These are phyloP conservation scores for Cladophialophora psammophila DNA, from an alignment of 2,329 filamentous ascomycete genomes.

Conservation along the genomic window DNA sequence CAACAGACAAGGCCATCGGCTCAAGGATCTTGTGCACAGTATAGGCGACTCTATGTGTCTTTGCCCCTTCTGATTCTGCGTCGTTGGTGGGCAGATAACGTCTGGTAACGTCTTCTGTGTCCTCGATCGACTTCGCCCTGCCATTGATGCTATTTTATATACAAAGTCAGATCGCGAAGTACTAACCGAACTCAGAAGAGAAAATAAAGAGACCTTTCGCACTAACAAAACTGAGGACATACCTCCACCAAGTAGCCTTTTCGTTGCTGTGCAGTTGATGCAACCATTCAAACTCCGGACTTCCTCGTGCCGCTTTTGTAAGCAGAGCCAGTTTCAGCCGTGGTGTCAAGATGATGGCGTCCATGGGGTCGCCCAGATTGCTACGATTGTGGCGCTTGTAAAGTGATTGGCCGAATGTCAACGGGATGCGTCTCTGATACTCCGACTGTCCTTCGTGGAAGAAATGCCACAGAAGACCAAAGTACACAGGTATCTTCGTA, in stretches of 20 bases:
- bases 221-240: slow-evolving; percentile 10
- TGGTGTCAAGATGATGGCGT: slow-evolving; percentile 42
- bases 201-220: background rate
- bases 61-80: background rate
- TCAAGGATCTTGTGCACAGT: background rate
- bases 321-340: slow-evolving; percentile 45
- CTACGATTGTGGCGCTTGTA: background rate
- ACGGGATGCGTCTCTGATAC: background rate
- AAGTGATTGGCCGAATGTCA: background rate
- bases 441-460: too few species aligned
- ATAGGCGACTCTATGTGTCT: background rate
- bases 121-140: slow-evolving; percentile 41
- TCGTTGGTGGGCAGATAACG: slow-evolving; percentile 13
- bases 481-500: background rate
- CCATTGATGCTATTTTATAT: slow-evolving; percentile 40
- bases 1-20: background rate
- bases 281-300: slow-evolving; percentile 47
- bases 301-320: slow-evolving; percentile 42
- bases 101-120: slow-evolving; percentile 42
- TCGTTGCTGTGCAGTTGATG: slow-evolving; percentile 45
- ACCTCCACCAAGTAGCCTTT: slow-evolving; percentile 46
- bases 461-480: too few species aligned
- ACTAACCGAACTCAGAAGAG: background rate
- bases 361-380: slow-evolving; percentile 25
- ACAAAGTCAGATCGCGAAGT: slow-evolving; percentile 16